Percentiles rank a stretch among this genome's conserved stretches.
These are phyloP conservation scores for Scutellaria barbata DNA, from an alignment of 257 asterid genomes.

Conservation along the genomic window DNA sequence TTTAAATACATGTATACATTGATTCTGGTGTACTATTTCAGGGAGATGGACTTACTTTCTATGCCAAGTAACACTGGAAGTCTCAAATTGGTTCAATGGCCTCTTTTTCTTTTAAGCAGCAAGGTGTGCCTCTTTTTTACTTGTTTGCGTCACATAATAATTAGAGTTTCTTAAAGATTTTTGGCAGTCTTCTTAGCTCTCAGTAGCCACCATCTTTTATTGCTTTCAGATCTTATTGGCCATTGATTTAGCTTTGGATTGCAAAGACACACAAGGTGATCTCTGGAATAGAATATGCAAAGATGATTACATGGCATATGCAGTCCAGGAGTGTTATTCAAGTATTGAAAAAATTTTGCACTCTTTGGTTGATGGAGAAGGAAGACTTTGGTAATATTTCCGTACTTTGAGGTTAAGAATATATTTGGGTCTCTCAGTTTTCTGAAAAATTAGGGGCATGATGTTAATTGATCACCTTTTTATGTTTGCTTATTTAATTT, in stretches of 20 bases:
- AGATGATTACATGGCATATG: constrained; percentile 98
- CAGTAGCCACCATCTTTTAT: constrained; percentile 24
- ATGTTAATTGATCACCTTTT: constrained; percentile 30
- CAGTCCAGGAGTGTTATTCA: constrained; percentile 94
- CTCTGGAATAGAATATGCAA: constrained; percentile 89
- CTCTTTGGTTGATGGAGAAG: constrained; percentile 95
- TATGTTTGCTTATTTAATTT: constrained; percentile 28
- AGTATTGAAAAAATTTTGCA: constrained; percentile 85
- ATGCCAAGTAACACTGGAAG: constrained; percentile 98
- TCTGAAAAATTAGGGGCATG: constrained; percentile 1
- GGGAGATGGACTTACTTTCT: constrained; percentile 98
- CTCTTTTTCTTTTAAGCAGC: constrained; percentile 94
- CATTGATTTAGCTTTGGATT: constrained; percentile 93
- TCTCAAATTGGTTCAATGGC: constrained; percentile 94
- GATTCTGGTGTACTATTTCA: constrained; percentile 32
- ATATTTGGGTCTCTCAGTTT: constrained; percentile 7
- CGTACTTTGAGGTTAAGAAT: constrained; percentile 22
- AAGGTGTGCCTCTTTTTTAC: constrained; percentile 59
- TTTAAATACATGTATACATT: neutral
- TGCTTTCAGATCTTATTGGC: constrained; percentile 83
- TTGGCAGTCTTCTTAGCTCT: constrained; percentile 15
- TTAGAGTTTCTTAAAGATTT: constrained; percentile 17
- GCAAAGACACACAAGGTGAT: constrained; percentile 90
- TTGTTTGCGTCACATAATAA: constrained; percentile 26
- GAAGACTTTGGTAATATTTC: constrained; percentile 75